phyloP scores from a whole-genome alignment of 2,329 filamentous ascomycete species.

The Xylariaceae sp. region DNA sequence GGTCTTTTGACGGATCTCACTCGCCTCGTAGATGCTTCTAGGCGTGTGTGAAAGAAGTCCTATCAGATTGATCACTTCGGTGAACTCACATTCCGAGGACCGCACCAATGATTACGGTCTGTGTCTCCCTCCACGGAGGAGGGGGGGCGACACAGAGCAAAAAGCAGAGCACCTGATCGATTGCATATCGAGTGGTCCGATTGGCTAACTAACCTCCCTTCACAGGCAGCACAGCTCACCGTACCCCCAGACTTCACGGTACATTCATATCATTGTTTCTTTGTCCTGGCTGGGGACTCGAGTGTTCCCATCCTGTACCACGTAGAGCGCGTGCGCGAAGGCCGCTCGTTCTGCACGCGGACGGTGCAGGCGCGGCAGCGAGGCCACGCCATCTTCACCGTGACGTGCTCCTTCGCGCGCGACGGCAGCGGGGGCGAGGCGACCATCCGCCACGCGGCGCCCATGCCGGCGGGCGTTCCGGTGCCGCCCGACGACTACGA shows the following conservation, averaged over 20 bases:
- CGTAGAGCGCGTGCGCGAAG: constrained; percentile 91
- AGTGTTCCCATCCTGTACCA: constrained; percentile 91
- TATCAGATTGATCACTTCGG: too few species aligned
- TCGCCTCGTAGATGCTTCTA: too few species aligned
- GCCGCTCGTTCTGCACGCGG: constrained; percentile 85
- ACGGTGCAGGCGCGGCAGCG: constrained; percentile 95
- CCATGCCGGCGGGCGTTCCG: constrained; percentile 56
- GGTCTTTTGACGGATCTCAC: too few species aligned
- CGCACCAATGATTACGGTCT: too few species aligned
- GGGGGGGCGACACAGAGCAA: too few species aligned
- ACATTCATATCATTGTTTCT: constrained; percentile 99
- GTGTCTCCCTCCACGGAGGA: too few species aligned
- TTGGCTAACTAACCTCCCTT: constrained; percentile 18
- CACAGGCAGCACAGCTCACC: constrained; percentile 80
- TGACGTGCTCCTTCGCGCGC: constrained; percentile 85
- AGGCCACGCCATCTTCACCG: constrained; percentile 91
- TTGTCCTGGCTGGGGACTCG: constrained; percentile 86
- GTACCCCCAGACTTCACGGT: constrained; percentile 80
- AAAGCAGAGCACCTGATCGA: neutral
- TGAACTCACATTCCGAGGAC: too few species aligned
- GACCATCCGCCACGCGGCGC: constrained; percentile 69
- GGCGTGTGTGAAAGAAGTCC: too few species aligned
- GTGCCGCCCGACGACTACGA: constrained; percentile 49
- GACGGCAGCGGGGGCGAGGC: constrained; percentile 60
- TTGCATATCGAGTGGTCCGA: neutral